These are phyloP conservation scores for Apiospora hydei DNA, from an alignment of 2,329 filamentous ascomycete species.

Conservation along the genomic window DNA sequence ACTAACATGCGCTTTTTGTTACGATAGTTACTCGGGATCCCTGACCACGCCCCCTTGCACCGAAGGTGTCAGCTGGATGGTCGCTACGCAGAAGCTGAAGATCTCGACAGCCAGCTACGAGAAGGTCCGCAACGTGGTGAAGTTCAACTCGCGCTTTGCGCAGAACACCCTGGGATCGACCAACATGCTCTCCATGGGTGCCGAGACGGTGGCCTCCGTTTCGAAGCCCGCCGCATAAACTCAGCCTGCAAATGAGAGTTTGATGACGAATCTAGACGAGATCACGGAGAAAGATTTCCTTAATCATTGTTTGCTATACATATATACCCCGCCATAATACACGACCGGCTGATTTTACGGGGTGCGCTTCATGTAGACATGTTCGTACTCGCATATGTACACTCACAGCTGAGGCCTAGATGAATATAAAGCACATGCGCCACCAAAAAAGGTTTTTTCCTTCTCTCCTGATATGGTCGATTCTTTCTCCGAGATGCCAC, in stretches of 20 bases:
- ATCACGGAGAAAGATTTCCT: conserved; percentile 8
- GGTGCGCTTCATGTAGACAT: conserved; percentile 8
- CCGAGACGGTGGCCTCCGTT: background rate
- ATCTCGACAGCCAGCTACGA: conserved; percentile 48
- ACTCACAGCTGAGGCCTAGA: background rate
- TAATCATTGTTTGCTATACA: background rate
- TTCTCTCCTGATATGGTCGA: no score
- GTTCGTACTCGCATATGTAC: background rate
- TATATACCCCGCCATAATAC: background rate
- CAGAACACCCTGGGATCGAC: conserved; percentile 50
- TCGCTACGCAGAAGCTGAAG: conserved; percentile 51
- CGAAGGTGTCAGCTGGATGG: conserved; percentile 56
- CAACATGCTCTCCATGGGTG: conserved; percentile 43
- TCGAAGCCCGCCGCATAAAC: background rate
- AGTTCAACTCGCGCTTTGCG: conserved; percentile 56
- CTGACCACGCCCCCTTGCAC: conserved; percentile 58
- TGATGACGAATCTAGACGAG: conserved; percentile 5
- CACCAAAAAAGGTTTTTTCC: background rate
- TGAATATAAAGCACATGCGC: conserved; percentile 12
- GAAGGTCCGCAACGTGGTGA: conserved; percentile 51
- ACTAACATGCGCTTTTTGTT: background rate
- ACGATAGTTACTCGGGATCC: conserved; percentile 52
- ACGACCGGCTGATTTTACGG: background rate
- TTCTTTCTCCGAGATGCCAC: no score
- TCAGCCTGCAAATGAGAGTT: background rate